phyloP scores from a whole-genome alignment of 139 green algal genomes.

The Chlorella sp. region DNA sequence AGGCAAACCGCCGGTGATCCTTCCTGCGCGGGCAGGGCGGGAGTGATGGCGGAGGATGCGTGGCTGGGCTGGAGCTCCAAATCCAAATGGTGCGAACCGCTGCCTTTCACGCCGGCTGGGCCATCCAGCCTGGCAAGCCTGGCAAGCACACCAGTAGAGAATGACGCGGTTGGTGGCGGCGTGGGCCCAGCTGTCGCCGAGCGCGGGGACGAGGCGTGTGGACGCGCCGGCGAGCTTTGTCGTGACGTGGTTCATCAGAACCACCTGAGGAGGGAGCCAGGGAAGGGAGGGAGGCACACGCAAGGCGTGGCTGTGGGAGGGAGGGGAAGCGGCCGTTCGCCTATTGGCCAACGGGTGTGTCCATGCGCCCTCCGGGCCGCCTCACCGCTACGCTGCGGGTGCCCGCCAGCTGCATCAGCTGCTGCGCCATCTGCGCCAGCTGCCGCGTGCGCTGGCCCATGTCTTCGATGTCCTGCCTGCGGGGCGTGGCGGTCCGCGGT shows the following conservation, averaged over 20 bases:
- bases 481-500: too few relatives aligned
- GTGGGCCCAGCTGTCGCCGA: constrained; percentile 88
- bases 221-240: constrained; percentile 57
- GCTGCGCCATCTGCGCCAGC: constrained; percentile 80
- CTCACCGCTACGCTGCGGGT: constrained; percentile 70
- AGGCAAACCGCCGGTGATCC: constrained; percentile 29
- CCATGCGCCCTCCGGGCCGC: too few relatives aligned
- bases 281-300: neutral
- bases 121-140: too few relatives aligned
- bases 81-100: too few relatives aligned
- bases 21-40: too few relatives aligned
- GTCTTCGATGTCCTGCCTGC: constrained; percentile 84
- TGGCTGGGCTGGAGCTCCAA: too few relatives aligned
- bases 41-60: too few relatives aligned
- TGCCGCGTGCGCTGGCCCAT: constrained; percentile 73
- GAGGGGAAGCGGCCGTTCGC: too few relatives aligned
- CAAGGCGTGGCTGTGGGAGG: too few relatives aligned
- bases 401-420: constrained; percentile 74
- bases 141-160: constrained; percentile 85
- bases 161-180: constrained; percentile 80
- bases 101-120: too few relatives aligned
- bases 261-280: constrained; percentile 51
- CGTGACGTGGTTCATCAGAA: constrained; percentile 88
- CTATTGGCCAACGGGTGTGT: too few relatives aligned
- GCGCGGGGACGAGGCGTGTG: constrained; percentile 62